Evolutionary conservation across 768 basidiomycete genomes (phyloP).

Genomic region (Leccinum arenicola): DNA sequence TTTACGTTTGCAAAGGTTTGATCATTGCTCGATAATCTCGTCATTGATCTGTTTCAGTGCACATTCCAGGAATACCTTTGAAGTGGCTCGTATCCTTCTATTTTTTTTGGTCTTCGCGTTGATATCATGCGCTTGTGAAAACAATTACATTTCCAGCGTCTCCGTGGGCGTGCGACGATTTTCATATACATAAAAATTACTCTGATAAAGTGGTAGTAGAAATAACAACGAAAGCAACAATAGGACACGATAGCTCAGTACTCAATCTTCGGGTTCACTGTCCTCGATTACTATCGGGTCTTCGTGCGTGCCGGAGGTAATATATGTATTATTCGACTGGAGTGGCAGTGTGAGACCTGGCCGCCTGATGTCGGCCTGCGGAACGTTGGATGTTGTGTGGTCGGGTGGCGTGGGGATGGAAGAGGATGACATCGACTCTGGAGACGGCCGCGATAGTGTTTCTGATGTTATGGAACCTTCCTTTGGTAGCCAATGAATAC

Average conservation of each 20-base stretch:
- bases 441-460: background rate
- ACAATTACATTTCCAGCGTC: background rate
- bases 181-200: background rate
- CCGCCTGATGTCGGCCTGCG: conserved; percentile 1
- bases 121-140: background rate
- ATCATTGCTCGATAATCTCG: conserved; percentile 14
- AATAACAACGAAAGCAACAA: background rate
- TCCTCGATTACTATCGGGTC: conserved; percentile 28
- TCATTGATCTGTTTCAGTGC: background rate
- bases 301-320: conserved; percentile 12
- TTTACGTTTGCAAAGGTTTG: conserved; percentile 84
- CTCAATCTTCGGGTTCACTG: conserved; percentile 15
- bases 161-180: background rate
- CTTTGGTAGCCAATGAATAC: conserved; percentile 2
- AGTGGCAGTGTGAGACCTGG: conserved; percentile 3
- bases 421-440: background rate
- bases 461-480: conserved; percentile 1
- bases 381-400: background rate
- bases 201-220: background rate
- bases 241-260: conserved; percentile 1
- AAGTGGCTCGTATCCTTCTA: background rate
- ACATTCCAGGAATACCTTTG: conserved; percentile 17
- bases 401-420: background rate
- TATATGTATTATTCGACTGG: background rate
- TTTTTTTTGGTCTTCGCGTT: background rate